Conservation (phyloP, 345 rosid genomes). For the Jatropha curcas region DNA sequence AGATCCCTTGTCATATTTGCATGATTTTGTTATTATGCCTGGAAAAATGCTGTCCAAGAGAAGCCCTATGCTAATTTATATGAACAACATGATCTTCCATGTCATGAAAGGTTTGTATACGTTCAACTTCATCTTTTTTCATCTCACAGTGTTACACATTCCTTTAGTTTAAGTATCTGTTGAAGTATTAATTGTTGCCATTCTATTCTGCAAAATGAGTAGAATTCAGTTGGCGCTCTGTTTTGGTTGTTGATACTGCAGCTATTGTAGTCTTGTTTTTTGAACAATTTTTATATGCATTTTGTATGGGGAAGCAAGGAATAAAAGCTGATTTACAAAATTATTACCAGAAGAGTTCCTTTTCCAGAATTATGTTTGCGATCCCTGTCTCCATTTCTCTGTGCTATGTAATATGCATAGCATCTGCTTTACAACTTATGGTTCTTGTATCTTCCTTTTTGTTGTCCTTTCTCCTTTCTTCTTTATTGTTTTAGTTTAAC, state of each 20-base stretch:
- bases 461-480: not conserved
- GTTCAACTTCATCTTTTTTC: not conserved
- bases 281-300: not conserved
- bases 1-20: slow-evolving; percentile 65
- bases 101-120: slow-evolving; percentile 50
- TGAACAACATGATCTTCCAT: slow-evolving; percentile 68
- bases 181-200: not conserved
- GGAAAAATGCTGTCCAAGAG: slow-evolving; percentile 75
- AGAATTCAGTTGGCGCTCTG: not conserved
- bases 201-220: not conserved
- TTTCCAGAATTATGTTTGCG: not conserved
- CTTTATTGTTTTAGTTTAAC: not conserved
- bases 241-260: not conserved
- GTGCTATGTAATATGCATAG: not conserved
- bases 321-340: not conserved
- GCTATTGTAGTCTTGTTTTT: not conserved
- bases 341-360: not conserved
- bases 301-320: not conserved
- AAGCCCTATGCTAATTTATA: slow-evolving; percentile 65
- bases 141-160: not conserved
- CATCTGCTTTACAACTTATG: not conserved
- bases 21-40: slow-evolving; percentile 62
- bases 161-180: not conserved
- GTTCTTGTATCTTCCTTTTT: not conserved
- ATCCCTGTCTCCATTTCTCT: not conserved